Conservation (phyloP, 148 eudicot genomes). For the Fagopyrum tataricum region DNA sequence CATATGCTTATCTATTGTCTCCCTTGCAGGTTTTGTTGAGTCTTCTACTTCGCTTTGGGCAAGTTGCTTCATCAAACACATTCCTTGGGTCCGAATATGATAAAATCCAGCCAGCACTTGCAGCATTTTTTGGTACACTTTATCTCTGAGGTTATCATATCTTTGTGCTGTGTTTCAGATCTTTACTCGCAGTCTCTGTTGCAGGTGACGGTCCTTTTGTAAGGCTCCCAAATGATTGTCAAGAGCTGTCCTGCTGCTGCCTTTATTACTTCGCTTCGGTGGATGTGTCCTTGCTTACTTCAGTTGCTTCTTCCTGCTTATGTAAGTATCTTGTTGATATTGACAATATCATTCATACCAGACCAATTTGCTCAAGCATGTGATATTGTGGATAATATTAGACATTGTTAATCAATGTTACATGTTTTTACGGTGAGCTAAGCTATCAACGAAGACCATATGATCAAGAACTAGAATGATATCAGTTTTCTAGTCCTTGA, state of each 20-base stretch:
- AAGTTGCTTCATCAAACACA: constrained; percentile 41
- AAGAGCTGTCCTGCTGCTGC: constrained; percentile 70
- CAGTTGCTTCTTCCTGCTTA: constrained; percentile 72
- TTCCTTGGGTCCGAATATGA: constrained; percentile 52
- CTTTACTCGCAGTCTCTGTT: constrained; percentile 16
- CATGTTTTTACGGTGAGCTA: not conserved
- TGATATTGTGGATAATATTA: not conserved
- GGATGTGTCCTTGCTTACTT: constrained; percentile 53
- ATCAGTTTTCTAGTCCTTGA: not conserved
- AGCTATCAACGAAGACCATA: not conserved
- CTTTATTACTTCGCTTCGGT: constrained; percentile 65
- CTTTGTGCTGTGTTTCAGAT: not conserved
- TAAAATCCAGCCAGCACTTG: constrained; percentile 45
- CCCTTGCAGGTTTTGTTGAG: constrained; percentile 54
- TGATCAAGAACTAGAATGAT: not conserved
- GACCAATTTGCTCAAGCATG: not conserved
- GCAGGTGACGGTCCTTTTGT: constrained; percentile 82
- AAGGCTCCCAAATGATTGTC: constrained; percentile 55
- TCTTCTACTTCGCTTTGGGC: constrained; percentile 71
- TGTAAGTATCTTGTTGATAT: constrained; percentile 42
- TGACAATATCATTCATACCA: not conserved
- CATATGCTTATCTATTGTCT: constrained; percentile 8
- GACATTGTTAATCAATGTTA: not conserved
- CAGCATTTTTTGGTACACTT: constrained; percentile 39
- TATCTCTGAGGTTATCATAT: not conserved